These are phyloP conservation scores for Solanum chilense DNA, from an alignment of 257 asterid genomes.

Conservation along the genomic window DNA sequence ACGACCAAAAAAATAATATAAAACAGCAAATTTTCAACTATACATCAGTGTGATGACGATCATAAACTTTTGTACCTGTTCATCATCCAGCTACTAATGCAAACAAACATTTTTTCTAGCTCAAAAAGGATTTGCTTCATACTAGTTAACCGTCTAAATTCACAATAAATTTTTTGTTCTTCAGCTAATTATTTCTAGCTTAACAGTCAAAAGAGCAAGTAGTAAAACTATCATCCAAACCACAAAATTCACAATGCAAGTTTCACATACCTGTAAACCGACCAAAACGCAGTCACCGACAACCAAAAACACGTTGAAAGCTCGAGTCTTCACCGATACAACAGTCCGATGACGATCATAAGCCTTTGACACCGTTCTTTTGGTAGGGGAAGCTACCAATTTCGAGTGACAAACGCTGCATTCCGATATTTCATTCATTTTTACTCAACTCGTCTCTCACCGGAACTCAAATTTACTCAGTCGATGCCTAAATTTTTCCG, in stretches of 20 bases:
- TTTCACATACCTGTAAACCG: constrained; percentile 25
- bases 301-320: constrained; percentile 23
- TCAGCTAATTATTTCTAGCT: not conserved
- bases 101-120: not conserved
- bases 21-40: constrained; percentile 24
- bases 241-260: not conserved
- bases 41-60: constrained; percentile 17
- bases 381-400: constrained; percentile 14
- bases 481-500: not conserved
- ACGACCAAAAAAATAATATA: constrained; percentile 13
- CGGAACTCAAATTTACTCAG: not conserved
- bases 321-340: constrained; percentile 25
- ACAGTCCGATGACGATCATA: constrained; percentile 29
- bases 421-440: constrained; percentile 27
- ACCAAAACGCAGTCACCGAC: constrained; percentile 33
- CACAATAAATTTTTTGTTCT: not conserved
- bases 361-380: constrained; percentile 20
- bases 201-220: not conserved
- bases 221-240: not conserved
- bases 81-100: not conserved
- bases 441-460: not conserved
- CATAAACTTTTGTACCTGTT: constrained; percentile 9
- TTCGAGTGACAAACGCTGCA: constrained; percentile 43
- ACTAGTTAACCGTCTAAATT: not conserved
- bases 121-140: not conserved